Conservation (phyloP, 2,329 filamentous ascomycete genomes). For the Mycosphaerella sp. region DNA sequence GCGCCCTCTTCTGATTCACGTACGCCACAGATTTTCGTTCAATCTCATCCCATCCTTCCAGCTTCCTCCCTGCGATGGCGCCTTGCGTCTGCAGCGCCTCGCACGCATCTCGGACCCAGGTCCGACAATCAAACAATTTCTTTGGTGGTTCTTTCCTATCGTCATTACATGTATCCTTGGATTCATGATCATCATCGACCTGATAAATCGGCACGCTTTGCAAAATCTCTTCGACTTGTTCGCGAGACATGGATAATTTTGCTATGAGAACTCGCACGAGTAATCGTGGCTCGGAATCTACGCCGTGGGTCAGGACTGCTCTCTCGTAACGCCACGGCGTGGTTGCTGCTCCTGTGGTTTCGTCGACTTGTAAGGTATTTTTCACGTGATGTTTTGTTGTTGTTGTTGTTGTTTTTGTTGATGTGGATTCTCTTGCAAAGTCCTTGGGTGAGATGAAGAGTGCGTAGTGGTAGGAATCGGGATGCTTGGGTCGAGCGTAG, state of each 20-base stretch:
- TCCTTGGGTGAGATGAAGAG: conserved; percentile 23
- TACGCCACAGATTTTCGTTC: conserved; percentile 10
- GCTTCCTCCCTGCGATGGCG: conserved; percentile 1
- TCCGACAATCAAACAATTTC: conserved; percentile 10
- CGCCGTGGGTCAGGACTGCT: neutral
- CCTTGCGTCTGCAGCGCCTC: neutral
- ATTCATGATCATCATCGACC: neutral
- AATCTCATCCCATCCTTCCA: conserved; percentile 7
- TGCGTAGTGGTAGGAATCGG: conserved; percentile 22
- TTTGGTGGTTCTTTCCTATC: no score
- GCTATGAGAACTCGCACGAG: conserved; percentile 12
- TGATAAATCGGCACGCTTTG: conserved; percentile 12
- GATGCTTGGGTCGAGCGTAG: conserved; percentile 25
- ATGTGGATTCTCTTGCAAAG: conserved; percentile 1
- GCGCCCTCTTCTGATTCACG: conserved; percentile 10
- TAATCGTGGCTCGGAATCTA: conserved; percentile 6
- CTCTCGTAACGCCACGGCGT: conserved; percentile 18
- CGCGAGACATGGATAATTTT: conserved; percentile 8
- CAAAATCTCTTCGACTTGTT: conserved; percentile 4
- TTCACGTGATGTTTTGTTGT: conserved; percentile 19
- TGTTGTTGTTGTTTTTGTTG: conserved; percentile 2
- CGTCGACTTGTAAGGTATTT: conserved; percentile 13
- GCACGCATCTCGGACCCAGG: conserved; percentile 13
- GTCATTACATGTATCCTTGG: no score
- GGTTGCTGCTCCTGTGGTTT: neutral